Base-by-base conservation (phyloP, 2,329 filamentous ascomycete species). In the Diaporthe velutina region DNA sequence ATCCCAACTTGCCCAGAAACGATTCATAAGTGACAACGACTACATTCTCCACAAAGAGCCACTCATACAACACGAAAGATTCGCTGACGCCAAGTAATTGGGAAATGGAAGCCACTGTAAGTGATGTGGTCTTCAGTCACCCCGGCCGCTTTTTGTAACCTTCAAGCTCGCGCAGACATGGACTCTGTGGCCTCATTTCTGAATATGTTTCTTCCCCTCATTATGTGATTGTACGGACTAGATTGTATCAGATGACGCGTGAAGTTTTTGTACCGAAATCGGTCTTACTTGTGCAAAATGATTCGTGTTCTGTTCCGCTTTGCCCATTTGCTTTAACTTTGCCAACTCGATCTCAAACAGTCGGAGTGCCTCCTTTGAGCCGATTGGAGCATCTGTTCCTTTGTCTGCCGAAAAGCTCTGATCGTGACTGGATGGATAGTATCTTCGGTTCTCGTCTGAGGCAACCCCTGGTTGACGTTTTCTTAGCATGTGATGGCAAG, bases 341-440 rank as follows among this genome's bases (percentile, higher is more conserved):
- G 64, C 64, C 48, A 67, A 38, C 30, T 67, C 45, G 15, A 67
- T 28, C 30, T 67, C 64, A 19, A 67, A 67, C 38, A 67, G 64
- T 28, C 30, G 38, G 22, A 67, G 9, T 19, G 64, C 64, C n/a
- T 67, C 64, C 15, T 52, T n/a, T 3, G 64, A 67, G 30, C 64
- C 45, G 19, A 67, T 67, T 6, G 13, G 45, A 28, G 64, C 7
- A 28, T 67, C 64, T 38, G 45, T n/a, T 22, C 15, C 30, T 35
- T 45, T 28, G 6, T 12, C n/a, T 28, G 30, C 15, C 22, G 45
- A 28, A 3, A 52, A 25, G 15, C 1, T 25, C 30, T 52, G 64
- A 8, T 48, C 64, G 48, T 52, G 19, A 8, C 33, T 40, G 9
- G 45, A 25, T 25, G 64, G 3, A 25, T 28, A 67, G 64, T 38